Evolutionary conservation across 2,329 filamentous ascomycete genomes (phyloP).

Genomic region (Fusarium ramigenum): DNA sequence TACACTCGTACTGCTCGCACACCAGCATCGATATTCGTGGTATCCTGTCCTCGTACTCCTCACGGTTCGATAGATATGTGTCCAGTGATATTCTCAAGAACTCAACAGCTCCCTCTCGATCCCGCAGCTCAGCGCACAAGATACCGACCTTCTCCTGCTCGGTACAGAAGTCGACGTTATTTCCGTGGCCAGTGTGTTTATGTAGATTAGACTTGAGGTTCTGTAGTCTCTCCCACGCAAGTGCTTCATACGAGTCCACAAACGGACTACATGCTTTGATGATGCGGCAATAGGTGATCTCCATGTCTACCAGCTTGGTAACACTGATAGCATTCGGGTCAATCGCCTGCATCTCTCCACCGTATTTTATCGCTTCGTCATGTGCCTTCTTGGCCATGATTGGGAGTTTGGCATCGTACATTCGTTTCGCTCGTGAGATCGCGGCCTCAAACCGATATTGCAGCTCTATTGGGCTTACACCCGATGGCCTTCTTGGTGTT

Average conservation of each 20-base stretch:
- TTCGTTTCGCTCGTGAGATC: neutral
- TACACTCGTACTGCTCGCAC: conserved; percentile 12
- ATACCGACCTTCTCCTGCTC: conserved; percentile 1
- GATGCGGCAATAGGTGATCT: conserved; percentile 4
- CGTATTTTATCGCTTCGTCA: conserved; percentile 5
- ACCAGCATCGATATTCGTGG: conserved; percentile 1
- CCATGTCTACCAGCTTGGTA: neutral
- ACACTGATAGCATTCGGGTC: neutral
- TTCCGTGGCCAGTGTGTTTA: neutral
- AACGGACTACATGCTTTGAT: neutral
- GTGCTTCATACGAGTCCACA: neutral
- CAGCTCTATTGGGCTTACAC: neutral
- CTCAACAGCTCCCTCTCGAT: neutral
- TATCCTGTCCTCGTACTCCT: neutral
- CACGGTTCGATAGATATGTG: neutral
- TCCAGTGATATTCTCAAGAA: neutral
- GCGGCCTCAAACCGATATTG: conserved; percentile 3
- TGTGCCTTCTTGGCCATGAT: conserved; percentile 13
- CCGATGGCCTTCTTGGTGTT: neutral
- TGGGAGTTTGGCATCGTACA: neutral
- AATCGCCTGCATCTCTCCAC: neutral
- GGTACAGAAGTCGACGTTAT: neutral
- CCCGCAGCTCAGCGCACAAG: conserved; percentile 6
- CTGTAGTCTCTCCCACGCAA: neutral
- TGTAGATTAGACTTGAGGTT: neutral